Evolutionary conservation across 129 eudicot species (phyloP).

Genomic region (Apium graveolens): DNA sequence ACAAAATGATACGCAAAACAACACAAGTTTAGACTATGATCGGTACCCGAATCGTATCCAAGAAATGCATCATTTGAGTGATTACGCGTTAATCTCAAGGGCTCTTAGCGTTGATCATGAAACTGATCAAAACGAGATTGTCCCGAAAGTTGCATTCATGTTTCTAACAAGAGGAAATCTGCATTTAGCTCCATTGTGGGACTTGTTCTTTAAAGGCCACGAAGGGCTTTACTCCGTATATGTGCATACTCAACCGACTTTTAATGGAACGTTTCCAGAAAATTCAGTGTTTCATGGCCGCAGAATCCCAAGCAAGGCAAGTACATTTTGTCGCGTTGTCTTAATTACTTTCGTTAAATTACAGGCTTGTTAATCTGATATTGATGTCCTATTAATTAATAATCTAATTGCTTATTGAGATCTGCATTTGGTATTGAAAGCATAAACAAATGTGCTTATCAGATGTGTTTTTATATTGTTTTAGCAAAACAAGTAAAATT

Average conservation of each 20-base stretch:
- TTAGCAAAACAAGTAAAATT: too few species aligned
- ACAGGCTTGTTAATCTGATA: background rate
- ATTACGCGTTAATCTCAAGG: conserved; percentile 47
- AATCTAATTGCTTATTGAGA: background rate
- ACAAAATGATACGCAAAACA: background rate
- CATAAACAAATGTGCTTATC: background rate
- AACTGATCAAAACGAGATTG: background rate
- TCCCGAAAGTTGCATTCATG: conserved; percentile 68
- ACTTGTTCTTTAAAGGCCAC: conserved; percentile 47
- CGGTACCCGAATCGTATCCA: background rate
- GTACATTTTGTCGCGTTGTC: background rate
- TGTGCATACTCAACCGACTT: conserved; percentile 59
- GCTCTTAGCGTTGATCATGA: conserved; percentile 34
- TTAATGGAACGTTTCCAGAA: conserved; percentile 34
- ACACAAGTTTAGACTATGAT: background rate
- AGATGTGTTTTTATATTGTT: background rate
- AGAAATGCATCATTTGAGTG: conserved; percentile 2
- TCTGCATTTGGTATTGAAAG: background rate
- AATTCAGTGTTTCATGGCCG: conserved; percentile 56
- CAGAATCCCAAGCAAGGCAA: conserved; percentile 64
- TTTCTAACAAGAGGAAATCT: conserved; percentile 44
- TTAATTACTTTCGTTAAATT: background rate
- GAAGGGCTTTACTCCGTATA: conserved; percentile 56
- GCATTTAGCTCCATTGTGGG: conserved; percentile 68
- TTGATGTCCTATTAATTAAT: background rate